Percentiles rank a stretch among this genome's conserved stretches.
These are phyloP conservation scores for Globisporangium takayamanum DNA, from an alignment of 352 stramenopile genomes.

Conservation along the genomic window DNA sequence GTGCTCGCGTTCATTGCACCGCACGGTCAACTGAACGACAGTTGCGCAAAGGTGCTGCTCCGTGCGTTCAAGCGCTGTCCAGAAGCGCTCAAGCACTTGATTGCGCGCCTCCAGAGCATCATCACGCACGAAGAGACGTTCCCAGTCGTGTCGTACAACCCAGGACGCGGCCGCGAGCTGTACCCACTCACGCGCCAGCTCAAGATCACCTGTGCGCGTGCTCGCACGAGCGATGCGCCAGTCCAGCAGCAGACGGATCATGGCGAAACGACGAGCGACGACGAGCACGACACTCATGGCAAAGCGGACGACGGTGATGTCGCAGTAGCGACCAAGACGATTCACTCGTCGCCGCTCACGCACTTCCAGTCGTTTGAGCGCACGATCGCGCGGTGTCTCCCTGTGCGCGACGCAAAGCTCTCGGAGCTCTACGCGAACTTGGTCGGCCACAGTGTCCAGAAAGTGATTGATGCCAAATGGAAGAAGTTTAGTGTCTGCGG, in stretches of 20 bases:
- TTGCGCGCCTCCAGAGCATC: conserved; percentile 59
- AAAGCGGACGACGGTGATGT: background rate
- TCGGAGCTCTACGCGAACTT: conserved; percentile 56
- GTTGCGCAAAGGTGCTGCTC: conserved; percentile 27
- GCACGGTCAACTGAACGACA: conserved; percentile 23
- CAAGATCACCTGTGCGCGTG: conserved; percentile 33
- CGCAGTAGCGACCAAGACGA: conserved; percentile 24
- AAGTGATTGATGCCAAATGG: conserved; percentile 77
- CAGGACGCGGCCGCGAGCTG: conserved; percentile 62
- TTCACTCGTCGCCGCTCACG: conserved; percentile 69
- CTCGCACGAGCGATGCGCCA: background rate
- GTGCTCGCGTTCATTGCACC: conserved; percentile 51
- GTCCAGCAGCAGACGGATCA: no score
- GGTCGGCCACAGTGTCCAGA: conserved; percentile 65
- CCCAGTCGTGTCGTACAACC: conserved; percentile 51
- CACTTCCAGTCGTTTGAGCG: conserved; percentile 87
- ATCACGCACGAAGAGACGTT: conserved; percentile 73
- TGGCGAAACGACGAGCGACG: background rate
- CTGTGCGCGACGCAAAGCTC: conserved; percentile 44
- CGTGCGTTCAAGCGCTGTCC: conserved; percentile 42
- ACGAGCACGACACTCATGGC: background rate
- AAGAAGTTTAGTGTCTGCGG: conserved; percentile 65
- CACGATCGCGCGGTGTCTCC: conserved; percentile 58
- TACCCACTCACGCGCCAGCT: conserved; percentile 72
- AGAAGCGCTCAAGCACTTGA: conserved; percentile 43